Evolutionary conservation across 768 basidiomycete genomes (phyloP).

Genomic region (Termitomyces sp.): DNA sequence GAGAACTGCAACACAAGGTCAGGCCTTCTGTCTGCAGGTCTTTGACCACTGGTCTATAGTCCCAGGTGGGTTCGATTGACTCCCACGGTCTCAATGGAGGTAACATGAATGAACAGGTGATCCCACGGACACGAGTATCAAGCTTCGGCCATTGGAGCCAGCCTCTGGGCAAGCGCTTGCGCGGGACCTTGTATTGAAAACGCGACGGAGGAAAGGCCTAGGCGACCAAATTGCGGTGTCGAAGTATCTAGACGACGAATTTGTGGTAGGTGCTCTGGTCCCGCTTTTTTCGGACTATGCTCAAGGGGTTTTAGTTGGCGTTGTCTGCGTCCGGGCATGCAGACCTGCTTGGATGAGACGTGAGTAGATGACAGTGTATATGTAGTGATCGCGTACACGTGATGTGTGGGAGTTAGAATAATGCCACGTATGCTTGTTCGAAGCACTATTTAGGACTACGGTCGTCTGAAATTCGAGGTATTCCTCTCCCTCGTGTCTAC

Average conservation of each 20-base stretch:
- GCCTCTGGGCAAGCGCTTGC: constrained; percentile 95
- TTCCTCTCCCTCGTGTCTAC: constrained; percentile 34
- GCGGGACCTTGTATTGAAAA: constrained; percentile 93
- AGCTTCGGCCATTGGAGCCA: constrained; percentile 93
- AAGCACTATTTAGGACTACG: constrained; percentile 33
- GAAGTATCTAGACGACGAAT: constrained; percentile 97
- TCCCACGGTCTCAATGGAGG: constrained; percentile 21
- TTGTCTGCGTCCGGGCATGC: constrained; percentile 96
- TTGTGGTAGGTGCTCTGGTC: constrained; percentile 60
- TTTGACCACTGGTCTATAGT: constrained; percentile 99
- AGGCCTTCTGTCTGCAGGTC: constrained; percentile 96
- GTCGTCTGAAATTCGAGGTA: constrained; percentile 24
- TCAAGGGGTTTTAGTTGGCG: constrained; percentile 59
- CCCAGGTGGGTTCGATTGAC: constrained; percentile 61
- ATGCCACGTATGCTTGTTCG: constrained; percentile 41
- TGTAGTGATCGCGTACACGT: constrained; percentile 29
- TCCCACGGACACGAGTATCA: constrained; percentile 96
- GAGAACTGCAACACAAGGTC: constrained; percentile 95
- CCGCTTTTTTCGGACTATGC: constrained; percentile 3
- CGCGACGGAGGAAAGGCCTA: constrained; percentile 91
- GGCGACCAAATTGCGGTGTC: constrained; percentile 97
- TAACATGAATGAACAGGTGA: constrained; percentile 57
- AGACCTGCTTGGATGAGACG: constrained; percentile 67
- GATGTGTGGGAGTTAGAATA: constrained; percentile 34
- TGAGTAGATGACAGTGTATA: constrained; percentile 10